Conservation (phyloP, 169 alveolate genomes). For the Theileria equi region DNA sequence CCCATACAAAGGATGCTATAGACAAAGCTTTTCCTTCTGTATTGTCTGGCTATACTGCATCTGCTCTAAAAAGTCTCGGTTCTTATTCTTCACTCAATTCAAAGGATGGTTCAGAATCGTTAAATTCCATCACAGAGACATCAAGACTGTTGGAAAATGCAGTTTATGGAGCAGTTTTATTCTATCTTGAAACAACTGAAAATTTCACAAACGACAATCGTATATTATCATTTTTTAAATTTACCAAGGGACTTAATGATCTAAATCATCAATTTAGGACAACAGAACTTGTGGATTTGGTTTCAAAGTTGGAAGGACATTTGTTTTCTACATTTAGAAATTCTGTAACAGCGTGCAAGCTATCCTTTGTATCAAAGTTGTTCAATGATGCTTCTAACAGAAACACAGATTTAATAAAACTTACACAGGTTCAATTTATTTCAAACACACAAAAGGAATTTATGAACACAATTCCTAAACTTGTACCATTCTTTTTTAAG, state of each 20-base stretch:
- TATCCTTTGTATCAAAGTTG: conserved; percentile 17
- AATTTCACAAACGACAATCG: neutral
- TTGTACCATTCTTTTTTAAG: conserved; percentile 31
- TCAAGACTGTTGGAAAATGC: conserved; percentile 23
- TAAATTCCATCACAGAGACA: neutral
- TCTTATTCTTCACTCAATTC: too few species aligned
- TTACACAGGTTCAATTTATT: conserved; percentile 13
- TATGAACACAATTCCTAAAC: neutral
- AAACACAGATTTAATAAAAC: neutral
- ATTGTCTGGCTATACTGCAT: neutral
- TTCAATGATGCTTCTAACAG: neutral
- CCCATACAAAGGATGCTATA: neutral
- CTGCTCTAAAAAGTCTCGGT: neutral
- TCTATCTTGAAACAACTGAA: conserved; percentile 31
- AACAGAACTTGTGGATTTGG: neutral
- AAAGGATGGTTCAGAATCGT: neutral
- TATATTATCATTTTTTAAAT: too few species aligned
- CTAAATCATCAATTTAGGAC: conserved; percentile 1
- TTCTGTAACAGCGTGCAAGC: conserved; percentile 16
- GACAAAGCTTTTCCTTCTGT: conserved; percentile 5
- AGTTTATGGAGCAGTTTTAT: conserved; percentile 3
- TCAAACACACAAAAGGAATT: conserved; percentile 8
- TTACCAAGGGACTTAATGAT: too few species aligned
- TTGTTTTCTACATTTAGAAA: conserved; percentile 1
- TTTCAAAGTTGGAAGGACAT: neutral